These are phyloP conservation scores for Aspergillus costaricaensis DNA, from an alignment of 2,329 filamentous ascomycete genomes.

Conservation along the genomic window DNA sequence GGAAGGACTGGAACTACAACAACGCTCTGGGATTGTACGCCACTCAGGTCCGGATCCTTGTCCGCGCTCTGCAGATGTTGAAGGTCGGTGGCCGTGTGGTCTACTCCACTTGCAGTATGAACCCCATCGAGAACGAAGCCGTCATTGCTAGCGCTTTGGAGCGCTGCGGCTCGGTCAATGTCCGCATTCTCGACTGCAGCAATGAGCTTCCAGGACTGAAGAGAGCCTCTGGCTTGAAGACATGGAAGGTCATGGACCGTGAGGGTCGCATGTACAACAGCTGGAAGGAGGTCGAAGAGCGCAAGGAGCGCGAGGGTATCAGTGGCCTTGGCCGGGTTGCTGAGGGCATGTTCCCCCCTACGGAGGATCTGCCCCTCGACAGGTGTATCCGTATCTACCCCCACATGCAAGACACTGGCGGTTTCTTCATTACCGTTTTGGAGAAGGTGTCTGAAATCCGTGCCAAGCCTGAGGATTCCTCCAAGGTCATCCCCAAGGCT, in stretches of 20 bases:
- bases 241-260: constrained; percentile 93
- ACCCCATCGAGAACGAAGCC: constrained; percentile 95
- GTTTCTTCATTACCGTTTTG: constrained; percentile 94
- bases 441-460: constrained; percentile 89
- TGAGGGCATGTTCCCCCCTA: constrained; percentile 80
- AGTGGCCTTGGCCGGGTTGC: constrained; percentile 69
- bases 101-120: constrained; percentile 99
- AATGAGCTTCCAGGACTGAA: constrained; percentile 75
- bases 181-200: constrained; percentile 82
- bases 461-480: constrained; percentile 66
- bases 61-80: constrained; percentile 90
- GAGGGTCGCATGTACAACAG: constrained; percentile 73
- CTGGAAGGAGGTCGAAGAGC: constrained; percentile 78
- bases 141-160: constrained; percentile 86
- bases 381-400: constrained; percentile 93
- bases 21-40: constrained; percentile 84
- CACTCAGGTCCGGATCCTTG: constrained; percentile 86
- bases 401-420: constrained; percentile 93
- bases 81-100: constrained; percentile 93
- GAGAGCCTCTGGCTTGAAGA: constrained; percentile 72
- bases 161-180: constrained; percentile 77
- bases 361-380: constrained; percentile 72
- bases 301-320: constrained; percentile 61
- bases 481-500: constrained; percentile 41
- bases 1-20: constrained; percentile 90